Evolutionary conservation across 2,329 filamentous ascomycete species (phyloP).

Genomic region (Fulvia fulva): DNA sequence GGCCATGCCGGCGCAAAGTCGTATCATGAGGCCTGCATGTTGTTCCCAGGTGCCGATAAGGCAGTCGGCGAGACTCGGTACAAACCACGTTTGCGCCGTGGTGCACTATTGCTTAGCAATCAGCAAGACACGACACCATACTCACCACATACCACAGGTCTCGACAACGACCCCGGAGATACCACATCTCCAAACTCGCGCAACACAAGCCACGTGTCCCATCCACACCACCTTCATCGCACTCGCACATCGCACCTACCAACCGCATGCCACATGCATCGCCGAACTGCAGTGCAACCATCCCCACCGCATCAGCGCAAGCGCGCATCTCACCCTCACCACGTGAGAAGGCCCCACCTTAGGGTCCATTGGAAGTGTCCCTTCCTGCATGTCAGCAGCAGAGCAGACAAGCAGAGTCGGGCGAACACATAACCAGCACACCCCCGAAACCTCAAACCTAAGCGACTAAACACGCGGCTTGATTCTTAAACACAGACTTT

Average conservation of each 20-base stretch:
- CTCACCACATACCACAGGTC: not conserved
- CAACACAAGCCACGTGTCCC: not conserved
- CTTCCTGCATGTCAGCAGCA: not conserved
- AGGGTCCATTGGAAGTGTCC: not conserved
- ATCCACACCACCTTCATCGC: not conserved
- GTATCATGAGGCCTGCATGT: not conserved
- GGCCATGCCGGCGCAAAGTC: not conserved
- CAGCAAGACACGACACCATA: no score
- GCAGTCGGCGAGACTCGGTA: no score
- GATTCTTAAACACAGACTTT: no score
- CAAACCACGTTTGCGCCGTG: no score
- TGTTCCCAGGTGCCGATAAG: no score
- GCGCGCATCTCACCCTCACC: not conserved
- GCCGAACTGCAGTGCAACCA: not conserved
- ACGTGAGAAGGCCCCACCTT: not conserved
- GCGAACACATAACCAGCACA: no score
- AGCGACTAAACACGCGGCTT: no score
- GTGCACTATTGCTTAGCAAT: no score
- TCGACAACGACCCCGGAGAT: not conserved
- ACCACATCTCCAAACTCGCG: not conserved
- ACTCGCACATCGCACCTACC: no score
- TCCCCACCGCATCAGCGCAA: not conserved
- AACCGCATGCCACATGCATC: not conserved
- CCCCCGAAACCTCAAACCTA: no score
- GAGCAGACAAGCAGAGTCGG: no score